phyloP scores from a whole-genome alignment of 164 flowering plant genomes.

The Paratinospora sagittata region DNA sequence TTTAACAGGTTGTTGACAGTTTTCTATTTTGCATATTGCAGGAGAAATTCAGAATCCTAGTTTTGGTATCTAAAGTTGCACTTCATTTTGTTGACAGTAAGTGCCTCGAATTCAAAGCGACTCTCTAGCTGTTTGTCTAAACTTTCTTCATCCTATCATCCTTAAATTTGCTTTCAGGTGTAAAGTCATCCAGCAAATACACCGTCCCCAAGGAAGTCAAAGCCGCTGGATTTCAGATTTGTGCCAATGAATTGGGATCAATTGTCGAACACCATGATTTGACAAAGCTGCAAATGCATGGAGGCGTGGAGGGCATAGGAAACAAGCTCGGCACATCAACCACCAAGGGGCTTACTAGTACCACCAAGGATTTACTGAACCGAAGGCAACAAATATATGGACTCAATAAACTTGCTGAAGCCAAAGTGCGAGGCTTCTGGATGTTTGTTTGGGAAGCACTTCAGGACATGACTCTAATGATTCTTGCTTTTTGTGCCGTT shows the following conservation, averaged over 20 bases:
- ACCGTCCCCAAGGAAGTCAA: background rate
- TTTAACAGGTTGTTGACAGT: background rate
- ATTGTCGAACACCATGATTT: background rate
- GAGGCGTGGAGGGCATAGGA: conserved; percentile 5
- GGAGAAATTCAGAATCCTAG: conserved; percentile 73
- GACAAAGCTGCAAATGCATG: background rate
- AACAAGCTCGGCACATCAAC: conserved; percentile 35
- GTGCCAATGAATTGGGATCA: background rate
- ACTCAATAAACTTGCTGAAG: conserved; percentile 58
- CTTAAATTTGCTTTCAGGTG: background rate
- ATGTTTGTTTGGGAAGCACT: conserved; percentile 85
- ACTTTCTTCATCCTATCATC: background rate
- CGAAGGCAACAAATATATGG: conserved; percentile 55
- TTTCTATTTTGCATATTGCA: conserved; percentile 18
- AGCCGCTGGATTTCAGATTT: conserved; percentile 1
- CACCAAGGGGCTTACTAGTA: conserved; percentile 35
- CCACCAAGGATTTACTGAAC: conserved; percentile 25
- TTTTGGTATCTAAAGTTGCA: conserved; percentile 74
- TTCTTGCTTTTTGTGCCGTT: conserved; percentile 66
- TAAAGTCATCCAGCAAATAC: background rate
- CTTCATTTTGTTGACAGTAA: conserved; percentile 61
- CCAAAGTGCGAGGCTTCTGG: conserved; percentile 47
- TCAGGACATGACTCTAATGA: conserved; percentile 84
- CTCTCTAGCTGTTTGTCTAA: background rate
- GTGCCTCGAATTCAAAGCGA: background rate